Conservation (phyloP, 179 eudicot species). For the Sideroxylon spinosum region DNA sequence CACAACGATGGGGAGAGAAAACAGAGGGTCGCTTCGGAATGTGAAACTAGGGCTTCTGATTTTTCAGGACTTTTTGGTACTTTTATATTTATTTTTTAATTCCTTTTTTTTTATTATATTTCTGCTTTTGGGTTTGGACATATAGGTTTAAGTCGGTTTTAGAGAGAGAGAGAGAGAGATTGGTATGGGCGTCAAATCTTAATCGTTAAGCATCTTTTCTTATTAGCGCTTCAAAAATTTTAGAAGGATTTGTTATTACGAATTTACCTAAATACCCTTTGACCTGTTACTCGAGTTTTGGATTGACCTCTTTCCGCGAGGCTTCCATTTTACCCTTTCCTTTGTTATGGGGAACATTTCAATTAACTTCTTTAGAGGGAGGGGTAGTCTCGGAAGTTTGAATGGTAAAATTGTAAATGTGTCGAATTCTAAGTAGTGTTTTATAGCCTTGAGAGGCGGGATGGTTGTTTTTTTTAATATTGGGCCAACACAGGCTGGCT, state of each 20-base stretch:
- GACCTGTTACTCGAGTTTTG: no score
- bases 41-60: constrained; percentile 18
- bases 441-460: no score
- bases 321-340: background rate
- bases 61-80: constrained; percentile 28
- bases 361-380: background rate
- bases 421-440: background rate
- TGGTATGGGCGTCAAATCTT: background rate
- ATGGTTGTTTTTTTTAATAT: no score
- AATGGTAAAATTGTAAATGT: background rate
- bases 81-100: background rate
- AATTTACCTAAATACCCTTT: no score
- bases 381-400: background rate
- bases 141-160: background rate
- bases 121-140: background rate
- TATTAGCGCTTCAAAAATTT: no score
- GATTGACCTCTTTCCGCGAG: no score
- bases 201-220: constrained; percentile 2
- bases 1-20: background rate
- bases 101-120: no score
- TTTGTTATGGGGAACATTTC: background rate
- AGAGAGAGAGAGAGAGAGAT: background rate
- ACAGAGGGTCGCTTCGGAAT: constrained; percentile 10
- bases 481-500: no score
- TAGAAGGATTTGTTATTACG: no score